Evolutionary conservation across 139 green algal species (phyloP).

Genomic region (Chlorella sp.): DNA sequence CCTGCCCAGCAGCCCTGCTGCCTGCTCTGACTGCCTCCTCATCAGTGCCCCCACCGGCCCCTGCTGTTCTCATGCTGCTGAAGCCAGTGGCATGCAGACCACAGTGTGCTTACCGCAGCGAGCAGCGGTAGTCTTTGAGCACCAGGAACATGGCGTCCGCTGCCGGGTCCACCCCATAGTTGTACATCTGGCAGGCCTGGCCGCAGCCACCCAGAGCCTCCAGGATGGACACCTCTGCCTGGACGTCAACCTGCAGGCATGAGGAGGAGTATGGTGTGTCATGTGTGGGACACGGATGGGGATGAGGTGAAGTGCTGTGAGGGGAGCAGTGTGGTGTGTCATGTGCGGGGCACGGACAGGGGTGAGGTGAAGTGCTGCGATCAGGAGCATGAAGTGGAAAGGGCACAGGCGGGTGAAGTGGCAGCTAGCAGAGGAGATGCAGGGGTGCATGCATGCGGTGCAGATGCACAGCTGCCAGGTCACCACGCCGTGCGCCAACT

Average conservation of each 20-base stretch:
- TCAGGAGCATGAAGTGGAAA: neutral
- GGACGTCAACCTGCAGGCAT: conserved; percentile 69
- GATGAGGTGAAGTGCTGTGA: neutral
- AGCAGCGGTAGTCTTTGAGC: conserved; percentile 73
- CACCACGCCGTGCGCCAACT: neutral
- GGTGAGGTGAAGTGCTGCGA: neutral
- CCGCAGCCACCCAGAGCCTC: conserved; percentile 49
- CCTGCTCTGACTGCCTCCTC: no score
- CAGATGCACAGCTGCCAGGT: neutral
- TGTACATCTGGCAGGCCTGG: conserved; percentile 57
- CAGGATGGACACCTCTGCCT: conserved; percentile 77
- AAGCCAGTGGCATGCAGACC: no score
- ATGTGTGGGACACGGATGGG: neutral
- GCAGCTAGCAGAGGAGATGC: neutral
- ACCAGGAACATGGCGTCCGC: conserved; percentile 73
- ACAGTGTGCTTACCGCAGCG: conserved; percentile 41
- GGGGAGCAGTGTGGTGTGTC: neutral
- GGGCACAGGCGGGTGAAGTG: neutral
- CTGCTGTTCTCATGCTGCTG: neutral
- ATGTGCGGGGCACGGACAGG: neutral
- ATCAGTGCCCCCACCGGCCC: neutral
- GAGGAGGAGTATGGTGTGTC: neutral
- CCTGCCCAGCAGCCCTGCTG: no score
- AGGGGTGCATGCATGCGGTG: neutral
- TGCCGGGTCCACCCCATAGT: conserved; percentile 69